Evolutionary conservation across 768 basidiomycete species (phyloP).

Genomic region (Tephrocybe sp.): DNA sequence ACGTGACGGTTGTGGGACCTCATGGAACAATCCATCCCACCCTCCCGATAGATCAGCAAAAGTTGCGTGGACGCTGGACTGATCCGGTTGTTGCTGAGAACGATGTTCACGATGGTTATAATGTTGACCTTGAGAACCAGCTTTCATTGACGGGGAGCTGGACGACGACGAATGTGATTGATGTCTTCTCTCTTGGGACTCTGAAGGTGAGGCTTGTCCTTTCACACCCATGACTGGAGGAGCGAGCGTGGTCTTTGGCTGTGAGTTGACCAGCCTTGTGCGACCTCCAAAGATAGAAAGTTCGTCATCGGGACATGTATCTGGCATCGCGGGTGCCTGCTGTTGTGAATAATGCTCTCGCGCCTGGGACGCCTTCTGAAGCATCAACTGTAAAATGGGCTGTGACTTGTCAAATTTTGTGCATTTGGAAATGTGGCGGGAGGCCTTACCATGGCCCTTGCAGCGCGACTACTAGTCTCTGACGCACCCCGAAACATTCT

Average conservation of each 20-base stretch:
- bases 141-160: neutral
- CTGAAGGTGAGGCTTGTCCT: neutral
- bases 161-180: neutral
- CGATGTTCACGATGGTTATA: neutral
- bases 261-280: conserved; percentile 26
- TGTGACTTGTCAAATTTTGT: conserved; percentile 16
- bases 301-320: conserved; percentile 27
- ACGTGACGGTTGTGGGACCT: conserved; percentile 27
- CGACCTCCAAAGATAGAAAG: conserved; percentile 34
- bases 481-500: conserved; percentile 43
- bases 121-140: neutral
- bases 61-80: conserved; percentile 15
- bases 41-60: conserved; percentile 30
- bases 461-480: conserved; percentile 46
- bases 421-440: neutral
- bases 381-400: conserved; percentile 46
- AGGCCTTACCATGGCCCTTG: conserved; percentile 41
- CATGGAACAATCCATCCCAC: conserved; percentile 38
- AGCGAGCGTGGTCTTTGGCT: neutral
- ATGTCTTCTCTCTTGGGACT: neutral
- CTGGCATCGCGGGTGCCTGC: conserved; percentile 16
- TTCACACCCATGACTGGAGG: neutral
- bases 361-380: conserved; percentile 37
- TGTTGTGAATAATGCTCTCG: conserved; percentile 17
- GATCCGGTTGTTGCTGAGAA: neutral